A percentile compares a stretch with the other conserved stretches of the same genome.
These are phyloP conservation scores for Colletotrichum sp. DNA, from an alignment of 2,329 filamentous ascomycete genomes.

Conservation along the genomic window DNA sequence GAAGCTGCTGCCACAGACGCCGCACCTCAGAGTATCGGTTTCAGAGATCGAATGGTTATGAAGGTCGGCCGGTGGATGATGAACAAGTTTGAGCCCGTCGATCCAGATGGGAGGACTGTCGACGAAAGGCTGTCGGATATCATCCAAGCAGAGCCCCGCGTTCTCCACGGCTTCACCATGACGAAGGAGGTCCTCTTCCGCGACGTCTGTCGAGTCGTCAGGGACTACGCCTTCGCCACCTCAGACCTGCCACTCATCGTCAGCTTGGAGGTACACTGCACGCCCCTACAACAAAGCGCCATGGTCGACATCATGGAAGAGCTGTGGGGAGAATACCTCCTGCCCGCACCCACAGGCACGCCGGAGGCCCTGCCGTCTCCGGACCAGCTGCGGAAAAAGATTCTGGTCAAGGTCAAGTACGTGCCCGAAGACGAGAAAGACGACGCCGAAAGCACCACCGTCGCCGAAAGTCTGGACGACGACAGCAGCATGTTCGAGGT, in stretches of 20 bases:
- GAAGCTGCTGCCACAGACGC: background rate
- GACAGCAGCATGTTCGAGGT: conserved; percentile 1
- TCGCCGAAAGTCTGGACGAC: conserved; percentile 46
- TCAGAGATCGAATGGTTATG: background rate
- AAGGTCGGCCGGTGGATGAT: background rate
- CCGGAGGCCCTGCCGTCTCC: conserved; percentile 68
- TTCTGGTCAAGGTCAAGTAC: conserved; percentile 84
- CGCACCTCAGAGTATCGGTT: background rate
- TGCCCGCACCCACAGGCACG: conserved; percentile 59
- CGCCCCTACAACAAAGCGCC: conserved; percentile 77
- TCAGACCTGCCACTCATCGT: conserved; percentile 86
- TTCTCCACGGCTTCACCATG: conserved; percentile 87
- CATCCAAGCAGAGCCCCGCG: conserved; percentile 66
- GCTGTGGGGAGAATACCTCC: conserved; percentile 75
- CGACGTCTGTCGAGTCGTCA: conserved; percentile 81
- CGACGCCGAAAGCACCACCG: conserved; percentile 33
- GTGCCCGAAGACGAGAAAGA: conserved; percentile 48
- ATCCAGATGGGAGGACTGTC: background rate
- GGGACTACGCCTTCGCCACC: conserved; percentile 76
- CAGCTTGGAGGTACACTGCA: conserved; percentile 90
- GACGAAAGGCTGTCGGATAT: conserved; percentile 34
- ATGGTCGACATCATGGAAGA: conserved; percentile 95
- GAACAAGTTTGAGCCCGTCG: conserved; percentile 24
- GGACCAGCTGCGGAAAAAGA: conserved; percentile 74
- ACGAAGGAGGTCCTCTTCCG: conserved; percentile 90